Evolutionary conservation across 75 land plant genomes (phyloP), one percentile per base, ranked within the genome.

Genomic region (Azolla pinnata): DNA sequence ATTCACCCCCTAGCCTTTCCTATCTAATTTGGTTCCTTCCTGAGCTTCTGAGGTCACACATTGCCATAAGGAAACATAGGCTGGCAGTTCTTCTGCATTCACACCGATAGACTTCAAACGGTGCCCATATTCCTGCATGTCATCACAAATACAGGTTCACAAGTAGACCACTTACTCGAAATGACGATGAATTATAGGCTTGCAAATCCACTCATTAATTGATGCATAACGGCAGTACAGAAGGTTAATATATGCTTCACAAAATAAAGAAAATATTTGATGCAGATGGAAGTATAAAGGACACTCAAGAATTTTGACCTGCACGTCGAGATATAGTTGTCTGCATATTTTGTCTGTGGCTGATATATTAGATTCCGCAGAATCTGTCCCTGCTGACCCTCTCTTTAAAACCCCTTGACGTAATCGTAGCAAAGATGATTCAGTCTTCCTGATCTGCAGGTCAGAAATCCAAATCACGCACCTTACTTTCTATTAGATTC

Each of bases 311-410:
- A 58, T 29, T 44, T 54, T 5, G 77, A 90, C 97, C 97, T 87
- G 97, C 57, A 90, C 75, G 70, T 90, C 97, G 44, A 90, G 85
- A 56, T 84, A 83, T 42, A 90, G 61, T 56, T 90, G 97, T 76
- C 75, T 79, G 63, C 92, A 87, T 21, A 86, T 79, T 63, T 90
- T 90, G 51, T 90, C 88, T 0, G 90, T 83, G 60, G 83, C 81
- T 0, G 97, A 90, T 2, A 87, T 77, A 65, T 77, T 86, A 19
- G 61, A 49, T 33, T 90, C 96, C 24, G 62, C 44, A 2, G 81
- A 58, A 62, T 90, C 92, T 55, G 87, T 42, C 45, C 78, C 82
- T 30, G 83, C 75, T 25, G 91, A 87, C 23, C 70, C 87, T 34
- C 80, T 67, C 55, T 69, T 79, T 61, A 81, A 84, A 32, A 78